These are phyloP conservation scores for Calonectria naviculata DNA, from an alignment of 2,329 filamentous ascomycete genomes.

Conservation along the genomic window DNA sequence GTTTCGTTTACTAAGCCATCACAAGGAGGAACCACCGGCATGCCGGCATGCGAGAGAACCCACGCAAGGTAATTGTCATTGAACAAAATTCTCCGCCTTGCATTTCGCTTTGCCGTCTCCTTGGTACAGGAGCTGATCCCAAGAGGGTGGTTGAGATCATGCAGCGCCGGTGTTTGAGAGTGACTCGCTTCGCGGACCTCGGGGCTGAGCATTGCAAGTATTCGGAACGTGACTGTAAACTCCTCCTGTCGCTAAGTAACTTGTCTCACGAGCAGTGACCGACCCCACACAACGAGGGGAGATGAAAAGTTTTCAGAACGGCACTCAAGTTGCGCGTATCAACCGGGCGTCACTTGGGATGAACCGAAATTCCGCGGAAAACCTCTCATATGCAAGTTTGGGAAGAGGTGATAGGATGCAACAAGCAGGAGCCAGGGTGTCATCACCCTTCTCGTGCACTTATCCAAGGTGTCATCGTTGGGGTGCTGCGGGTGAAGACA, in stretches of 20 bases:
- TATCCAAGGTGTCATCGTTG: neutral
- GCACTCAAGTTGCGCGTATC: neutral
- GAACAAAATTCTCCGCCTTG: slow-evolving; percentile 11
- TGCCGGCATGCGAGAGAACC: neutral
- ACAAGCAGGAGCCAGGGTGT: neutral
- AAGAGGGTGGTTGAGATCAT: slow-evolving; percentile 7
- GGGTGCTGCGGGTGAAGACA: neutral
- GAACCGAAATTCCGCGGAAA: neutral
- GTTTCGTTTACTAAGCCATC: slow-evolving; percentile 18
- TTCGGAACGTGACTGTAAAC: neutral
- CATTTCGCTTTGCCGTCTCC: neutral
- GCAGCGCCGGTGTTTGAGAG: slow-evolving; percentile 18
- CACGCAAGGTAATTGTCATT: neutral
- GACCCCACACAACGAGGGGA: neutral
- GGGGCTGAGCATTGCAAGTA: neutral
- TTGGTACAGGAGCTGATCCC: slow-evolving; percentile 6
- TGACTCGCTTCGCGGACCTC: neutral
- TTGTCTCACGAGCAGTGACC: slow-evolving; percentile 10
- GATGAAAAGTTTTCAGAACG: neutral
- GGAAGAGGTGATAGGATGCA: neutral
- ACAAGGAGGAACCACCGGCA: neutral
- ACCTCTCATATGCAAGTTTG: neutral
- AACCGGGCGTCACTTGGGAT: neutral
- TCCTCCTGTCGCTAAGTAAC: slow-evolving; percentile 4
- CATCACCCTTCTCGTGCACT: neutral